A percentile compares a stretch with the other conserved stretches of the same genome.
These are phyloP conservation scores for Cyberlindnera mycetangii DNA, from an alignment of 805 yeast genomes.

Conservation along the genomic window DNA sequence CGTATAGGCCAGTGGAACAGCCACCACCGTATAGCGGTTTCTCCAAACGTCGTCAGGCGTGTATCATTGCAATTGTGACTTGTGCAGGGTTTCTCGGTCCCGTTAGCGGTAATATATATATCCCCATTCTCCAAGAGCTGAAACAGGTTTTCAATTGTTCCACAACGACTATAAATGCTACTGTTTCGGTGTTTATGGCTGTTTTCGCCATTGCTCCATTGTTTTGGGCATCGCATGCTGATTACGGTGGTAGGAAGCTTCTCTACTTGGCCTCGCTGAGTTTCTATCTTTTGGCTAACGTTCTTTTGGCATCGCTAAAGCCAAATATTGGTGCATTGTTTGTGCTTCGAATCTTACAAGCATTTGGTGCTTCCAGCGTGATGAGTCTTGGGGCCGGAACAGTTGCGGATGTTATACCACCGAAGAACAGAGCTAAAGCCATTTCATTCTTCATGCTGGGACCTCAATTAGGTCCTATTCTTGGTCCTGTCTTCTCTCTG, in stretches of 20 bases:
- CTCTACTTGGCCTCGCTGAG: slow-evolving; percentile 54
- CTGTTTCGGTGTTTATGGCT: slow-evolving; percentile 57
- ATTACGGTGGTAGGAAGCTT: slow-evolving; percentile 62
- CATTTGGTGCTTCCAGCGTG: slow-evolving; percentile 83
- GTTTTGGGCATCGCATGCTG: slow-evolving; percentile 55
- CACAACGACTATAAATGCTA: slow-evolving; percentile 46
- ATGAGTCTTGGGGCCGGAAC: slow-evolving; percentile 93
- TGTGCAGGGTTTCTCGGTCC: slow-evolving; percentile 55
- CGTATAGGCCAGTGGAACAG: neutral
- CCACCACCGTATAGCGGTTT: slow-evolving; percentile 32
- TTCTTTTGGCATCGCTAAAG: slow-evolving; percentile 60
- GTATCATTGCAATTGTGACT: slow-evolving; percentile 39
- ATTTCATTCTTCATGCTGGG: slow-evolving; percentile 86
- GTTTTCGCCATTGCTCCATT: slow-evolving; percentile 54
- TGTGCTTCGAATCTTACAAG: slow-evolving; percentile 66
- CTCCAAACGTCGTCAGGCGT: slow-evolving; percentile 32
- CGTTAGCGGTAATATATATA: slow-evolving; percentile 53
- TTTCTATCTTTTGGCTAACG: slow-evolving; percentile 57
- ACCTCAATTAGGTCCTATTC: slow-evolving; percentile 80
- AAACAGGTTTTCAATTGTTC: slow-evolving; percentile 40
- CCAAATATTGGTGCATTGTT: slow-evolving; percentile 68
- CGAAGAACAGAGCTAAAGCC: slow-evolving; percentile 70
- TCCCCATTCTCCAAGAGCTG: slow-evolving; percentile 49
- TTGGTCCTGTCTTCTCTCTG: slow-evolving; percentile 82
- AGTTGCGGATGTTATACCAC: slow-evolving; percentile 68